Evolutionary conservation across 805 yeast species (phyloP), one percentile per base, ranked within the genome.

Genomic region (Lachancea quebecensis): DNA sequence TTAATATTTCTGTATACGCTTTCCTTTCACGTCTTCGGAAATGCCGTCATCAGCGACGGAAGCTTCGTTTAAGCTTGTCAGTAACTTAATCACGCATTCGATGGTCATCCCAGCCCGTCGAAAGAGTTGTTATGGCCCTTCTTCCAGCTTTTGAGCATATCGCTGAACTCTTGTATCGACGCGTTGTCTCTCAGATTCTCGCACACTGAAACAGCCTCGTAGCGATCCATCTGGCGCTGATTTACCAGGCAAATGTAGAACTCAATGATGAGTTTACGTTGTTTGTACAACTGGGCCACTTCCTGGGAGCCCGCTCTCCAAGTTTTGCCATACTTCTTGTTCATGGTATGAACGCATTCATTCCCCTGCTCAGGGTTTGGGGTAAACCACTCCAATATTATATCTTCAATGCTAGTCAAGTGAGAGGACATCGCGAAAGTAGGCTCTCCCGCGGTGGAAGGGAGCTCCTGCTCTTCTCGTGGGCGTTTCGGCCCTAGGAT

Each of bases 331-430:
- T 48, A 48, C 18, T 45, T 47, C 39, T 58, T 59, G 41, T 62
- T 62, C 64, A 61, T 59, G 2, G 62, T 54, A 42, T 61, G 66
- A 2, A 62, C 57, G 37, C 64, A 62, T 41, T 62, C 56, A 32
- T 56, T 51, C 10, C 47, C 44, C 53, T 50, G 45, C 2, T 51
- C 42, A 2, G 64, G 59, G 41, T 61, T 61, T 18, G 67, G 67
- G 9, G 64, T 58, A 34, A 61, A 62, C 66, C 66, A 62, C 49
- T 62, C 67, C 15, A 57, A 42, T n/a, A 61, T 50, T 1, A 62
- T 49, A 17, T 48, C 61, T 39, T 61, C 61, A 14, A 61, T 54
- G 11, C 54, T 40, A 33, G 47, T 44, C 12, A 57, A 45, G 14
- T 45, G 34, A 2, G 55, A 43, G 34, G 55, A 48, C 47, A 62